Percentiles rank a stretch among this genome's conserved stretches.
phyloP scores from a whole-genome alignment of 2,329 filamentous ascomycete species.

The Penicillium sp. region DNA sequence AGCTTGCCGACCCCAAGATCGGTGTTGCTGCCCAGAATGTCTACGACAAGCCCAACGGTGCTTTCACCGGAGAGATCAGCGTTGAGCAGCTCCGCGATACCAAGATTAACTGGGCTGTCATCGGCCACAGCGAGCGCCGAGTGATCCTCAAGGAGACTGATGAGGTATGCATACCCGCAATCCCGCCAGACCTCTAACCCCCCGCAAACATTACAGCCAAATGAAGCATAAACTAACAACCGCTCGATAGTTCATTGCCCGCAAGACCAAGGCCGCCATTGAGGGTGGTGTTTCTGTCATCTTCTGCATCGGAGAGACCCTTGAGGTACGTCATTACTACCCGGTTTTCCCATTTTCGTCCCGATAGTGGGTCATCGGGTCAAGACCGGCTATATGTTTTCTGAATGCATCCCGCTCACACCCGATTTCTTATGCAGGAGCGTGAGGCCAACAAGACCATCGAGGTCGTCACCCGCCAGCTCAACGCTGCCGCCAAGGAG shows the following conservation, averaged over 20 bases:
- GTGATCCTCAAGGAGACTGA: conserved; percentile 85
- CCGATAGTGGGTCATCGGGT: conserved; percentile 20
- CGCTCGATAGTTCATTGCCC: conserved; percentile 64
- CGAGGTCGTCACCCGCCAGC: conserved; percentile 68
- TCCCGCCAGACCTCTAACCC: not conserved
- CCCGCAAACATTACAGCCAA: not conserved
- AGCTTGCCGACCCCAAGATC: conserved; percentile 71
- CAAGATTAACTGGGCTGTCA: conserved; percentile 83
- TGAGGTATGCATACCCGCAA: conserved; percentile 45
- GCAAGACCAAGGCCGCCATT: conserved; percentile 90
- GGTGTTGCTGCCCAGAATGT: conserved; percentile 95
- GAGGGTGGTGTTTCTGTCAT: conserved; percentile 87
- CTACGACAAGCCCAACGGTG: conserved; percentile 93
- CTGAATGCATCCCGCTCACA: conserved; percentile 23
- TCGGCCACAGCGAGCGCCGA: conserved; percentile 93
- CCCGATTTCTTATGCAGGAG: conserved; percentile 51
- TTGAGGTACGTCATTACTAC: conserved; percentile 56
- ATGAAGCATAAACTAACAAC: not conserved
- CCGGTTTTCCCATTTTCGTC: conserved; percentile 19
- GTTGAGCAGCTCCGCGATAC: conserved; percentile 86
- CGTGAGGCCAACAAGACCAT: conserved; percentile 83
- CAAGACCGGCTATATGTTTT: conserved; percentile 12
- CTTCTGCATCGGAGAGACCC: conserved; percentile 93
- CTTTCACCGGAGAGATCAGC: conserved; percentile 95
- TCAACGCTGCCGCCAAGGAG: conserved; percentile 73